Conservation (phyloP, 164 flowering plant species). For the Sedum album region DNA sequence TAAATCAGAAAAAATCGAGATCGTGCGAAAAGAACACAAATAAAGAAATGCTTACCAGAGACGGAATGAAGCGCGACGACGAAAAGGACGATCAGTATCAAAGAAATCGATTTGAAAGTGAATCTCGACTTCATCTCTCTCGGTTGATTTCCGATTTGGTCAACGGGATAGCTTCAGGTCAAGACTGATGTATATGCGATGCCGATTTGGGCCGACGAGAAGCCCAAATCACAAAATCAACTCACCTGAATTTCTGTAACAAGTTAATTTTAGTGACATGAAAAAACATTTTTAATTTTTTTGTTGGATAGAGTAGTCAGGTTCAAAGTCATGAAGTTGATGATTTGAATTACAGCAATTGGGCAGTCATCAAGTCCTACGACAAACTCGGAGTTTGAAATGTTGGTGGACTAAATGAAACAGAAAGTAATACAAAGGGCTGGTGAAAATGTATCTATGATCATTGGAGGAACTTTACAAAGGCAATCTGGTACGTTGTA, state of each 20-base stretch:
- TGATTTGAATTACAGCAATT: no score
- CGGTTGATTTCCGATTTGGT: not conserved
- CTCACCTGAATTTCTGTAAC: no score
- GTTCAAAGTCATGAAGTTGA: no score
- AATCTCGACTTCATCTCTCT: not conserved
- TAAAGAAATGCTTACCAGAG: not conserved
- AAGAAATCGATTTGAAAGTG: not conserved
- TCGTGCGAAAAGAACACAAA: not conserved
- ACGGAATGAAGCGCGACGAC: not conserved
- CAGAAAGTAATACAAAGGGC: no score
- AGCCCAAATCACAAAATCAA: conserved; percentile 10
- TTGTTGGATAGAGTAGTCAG: no score
- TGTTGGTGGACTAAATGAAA: no score
- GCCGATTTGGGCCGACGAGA: no score
- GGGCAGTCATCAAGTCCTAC: no score
- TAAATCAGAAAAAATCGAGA: not conserved
- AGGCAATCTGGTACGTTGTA: not conserved
- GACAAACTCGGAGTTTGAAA: not conserved
- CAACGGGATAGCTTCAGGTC: no score
- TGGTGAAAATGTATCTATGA: not conserved
- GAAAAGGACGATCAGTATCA: not conserved
- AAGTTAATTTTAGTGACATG: no score
- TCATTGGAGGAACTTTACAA: not conserved
- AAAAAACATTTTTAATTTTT: no score
- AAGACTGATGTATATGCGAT: no score